Evolutionary conservation across 1,139 yeast species (phyloP), one percentile per base, ranked within the genome.

Genomic region (Candida sanyaensis): DNA sequence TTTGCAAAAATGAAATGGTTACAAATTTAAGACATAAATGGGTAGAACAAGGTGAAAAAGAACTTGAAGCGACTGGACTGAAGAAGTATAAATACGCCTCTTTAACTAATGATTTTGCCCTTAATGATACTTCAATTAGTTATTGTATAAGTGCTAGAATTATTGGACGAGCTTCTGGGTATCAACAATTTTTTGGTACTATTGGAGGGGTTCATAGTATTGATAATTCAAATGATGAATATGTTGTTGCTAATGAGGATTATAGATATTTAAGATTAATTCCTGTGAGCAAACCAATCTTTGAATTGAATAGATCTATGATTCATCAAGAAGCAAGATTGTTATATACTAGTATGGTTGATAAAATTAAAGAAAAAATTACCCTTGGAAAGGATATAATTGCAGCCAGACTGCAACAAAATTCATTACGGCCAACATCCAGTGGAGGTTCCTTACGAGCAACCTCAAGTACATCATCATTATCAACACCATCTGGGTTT

Each of bases 111-210:
- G 78, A 73, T 51, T 65, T 68, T 52, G 57, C 68, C 10, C 65
- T 69, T 47, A 51, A 58, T 1, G 73, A 68, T 47, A 59, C 70
- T 4, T 62, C 71, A 6, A 60, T 73, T 9, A 64, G 69, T 46
- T 73, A 71, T 53, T 60, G 68, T 41, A 64, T 73, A 6, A 66
- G 68, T 58, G 75, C 75, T 1, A 56, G 75, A 39, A 58, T 72
- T 29, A 67, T 73, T 37, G 76, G 76, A 2, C 64, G 63, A 46
- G 65, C 70, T 4, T 60, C 68, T 2, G 67, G 65, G 13, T 69
- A 70, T 55, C 61, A 57, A 39, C 53, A 47, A 17, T 54, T 59
- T 33, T 55, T 66, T n/a, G 52, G 52, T n/a, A 12, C 43, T 9
- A 17, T 38, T 13, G 50, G 47, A 1, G 28, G 28, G 2, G 48